These are phyloP conservation scores for Emericellopsis cladophorae DNA, from an alignment of 2,329 filamentous ascomycete species.

Conservation along the genomic window DNA sequence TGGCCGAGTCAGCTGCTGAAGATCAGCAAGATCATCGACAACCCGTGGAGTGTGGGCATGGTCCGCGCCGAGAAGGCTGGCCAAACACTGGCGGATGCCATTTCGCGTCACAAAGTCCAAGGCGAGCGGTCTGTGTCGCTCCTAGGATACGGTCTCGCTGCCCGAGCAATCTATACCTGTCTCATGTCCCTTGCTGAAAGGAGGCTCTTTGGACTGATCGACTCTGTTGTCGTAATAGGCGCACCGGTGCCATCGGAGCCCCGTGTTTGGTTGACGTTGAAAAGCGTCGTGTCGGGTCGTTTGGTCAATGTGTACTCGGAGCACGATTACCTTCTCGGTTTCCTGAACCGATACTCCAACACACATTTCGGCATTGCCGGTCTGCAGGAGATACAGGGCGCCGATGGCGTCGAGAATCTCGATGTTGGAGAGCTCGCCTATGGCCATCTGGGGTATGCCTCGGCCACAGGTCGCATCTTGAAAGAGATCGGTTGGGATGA, in stretches of 20 bases:
- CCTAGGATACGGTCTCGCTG: constrained; percentile 72
- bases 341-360: constrained; percentile 73
- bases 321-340: constrained; percentile 78
- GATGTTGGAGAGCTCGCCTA: constrained; percentile 52
- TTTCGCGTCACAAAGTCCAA: constrained; percentile 65
- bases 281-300: constrained; percentile 67
- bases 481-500: constrained; percentile 58
- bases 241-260: constrained; percentile 63
- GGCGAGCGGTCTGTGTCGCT: constrained; percentile 72
- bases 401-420: constrained; percentile 54
- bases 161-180: constrained; percentile 74
- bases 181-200: constrained; percentile 69
- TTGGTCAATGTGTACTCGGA: constrained; percentile 86
- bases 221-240: constrained; percentile 77
- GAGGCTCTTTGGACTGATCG: constrained; percentile 72
- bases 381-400: constrained; percentile 58
- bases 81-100: constrained; percentile 62
- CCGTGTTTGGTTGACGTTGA: constrained; percentile 63
- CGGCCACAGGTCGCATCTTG: constrained; percentile 53
- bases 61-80: constrained; percentile 62
- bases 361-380: constrained; percentile 78
- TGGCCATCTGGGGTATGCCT: constrained; percentile 60
- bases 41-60: constrained; percentile 68
- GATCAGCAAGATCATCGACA: constrained; percentile 64
- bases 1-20: constrained; percentile 55